Percentiles rank a stretch among this genome's conserved stretches.
phyloP scores from a whole-genome alignment of 805 yeast genomes.

The Pichia kluyveri region DNA sequence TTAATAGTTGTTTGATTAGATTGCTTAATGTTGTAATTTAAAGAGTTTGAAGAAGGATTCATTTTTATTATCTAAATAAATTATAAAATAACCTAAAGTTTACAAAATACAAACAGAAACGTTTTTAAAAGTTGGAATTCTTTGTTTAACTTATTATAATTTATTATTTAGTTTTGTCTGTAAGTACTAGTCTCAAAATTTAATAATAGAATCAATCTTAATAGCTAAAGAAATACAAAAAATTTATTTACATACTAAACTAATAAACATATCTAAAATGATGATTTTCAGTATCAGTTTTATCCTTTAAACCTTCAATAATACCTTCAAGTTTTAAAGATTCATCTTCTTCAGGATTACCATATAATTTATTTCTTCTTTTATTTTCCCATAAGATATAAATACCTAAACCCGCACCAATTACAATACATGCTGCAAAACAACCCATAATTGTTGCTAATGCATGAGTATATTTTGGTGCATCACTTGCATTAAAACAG shows the following conservation, averaged over 20 bases:
- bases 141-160: no score
- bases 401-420: slow-evolving; percentile 23
- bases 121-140: no score
- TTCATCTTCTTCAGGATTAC: slow-evolving; percentile 19
- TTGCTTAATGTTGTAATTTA: no score
- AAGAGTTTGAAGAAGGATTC: no score
- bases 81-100: no score
- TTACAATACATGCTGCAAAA: slow-evolving; percentile 29
- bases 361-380: slow-evolving; percentile 28
- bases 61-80: no score
- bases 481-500: slow-evolving; percentile 36
- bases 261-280: slow-evolving; percentile 14
- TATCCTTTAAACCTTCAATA: slow-evolving; percentile 25
- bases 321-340: slow-evolving; percentile 22
- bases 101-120: no score
- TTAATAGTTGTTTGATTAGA: no score
- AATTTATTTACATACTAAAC: no score
- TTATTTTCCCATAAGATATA: slow-evolving; percentile 31
- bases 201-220: neutral
- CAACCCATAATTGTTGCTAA: slow-evolving; percentile 26
- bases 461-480: slow-evolving; percentile 38
- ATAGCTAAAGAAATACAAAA: no score
- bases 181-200: no score
- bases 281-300: slow-evolving; percentile 22
- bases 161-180: no score